Evolutionary conservation across 208 protist species (phyloP), one percentile per base, ranked within the genome.

Genomic region (Leishmania mexicana): DNA sequence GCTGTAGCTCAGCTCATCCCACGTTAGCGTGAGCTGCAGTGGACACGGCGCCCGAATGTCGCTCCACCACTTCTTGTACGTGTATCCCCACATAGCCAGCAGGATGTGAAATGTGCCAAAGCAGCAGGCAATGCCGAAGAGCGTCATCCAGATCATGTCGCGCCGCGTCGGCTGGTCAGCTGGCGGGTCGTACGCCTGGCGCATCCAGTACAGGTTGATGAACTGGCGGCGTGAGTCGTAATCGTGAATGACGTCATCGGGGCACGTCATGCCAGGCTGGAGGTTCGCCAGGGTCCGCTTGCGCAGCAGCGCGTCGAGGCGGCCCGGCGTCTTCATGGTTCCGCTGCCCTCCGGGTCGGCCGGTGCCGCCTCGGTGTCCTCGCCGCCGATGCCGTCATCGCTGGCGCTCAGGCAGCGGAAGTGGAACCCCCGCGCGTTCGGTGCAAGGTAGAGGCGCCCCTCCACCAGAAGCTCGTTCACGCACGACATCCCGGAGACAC

Each of bases 1-100:
- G 78, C 90, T 91, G 78, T 88, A 89, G 73, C 89, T 88, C 75
- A 96, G 86, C 86, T 96, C 92, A 31, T 87, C 80, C 87, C 89
- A 90, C 60, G 90, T 89, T 5, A 96, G 80, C 4, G 85, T 94
- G 68, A 95, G 87, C 11, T 78, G 80, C 51, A 95, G 81, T 31
- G 92, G 92, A 24, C 85, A 83, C 64, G 80, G 85, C 75, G 75
- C 47, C 51, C 40, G 79, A 51, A 95, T 38, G 53, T 95, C 90
- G 31, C 80, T 71, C 74, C 75, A 80, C 85, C 85, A 93, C 40
- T 92, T 81, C 53, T 51, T 77, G 62, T 87, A 83, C 3, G 89
- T 75, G 73, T 86, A 83, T n/a, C 81, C 80, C 83, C 85, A 88
- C 49, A 86, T 72, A 13, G 77, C 75, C 38, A 95, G 58, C 45